phyloP scores from a whole-genome alignment of 345 rosid genomes.

The Corymbia maculata region DNA sequence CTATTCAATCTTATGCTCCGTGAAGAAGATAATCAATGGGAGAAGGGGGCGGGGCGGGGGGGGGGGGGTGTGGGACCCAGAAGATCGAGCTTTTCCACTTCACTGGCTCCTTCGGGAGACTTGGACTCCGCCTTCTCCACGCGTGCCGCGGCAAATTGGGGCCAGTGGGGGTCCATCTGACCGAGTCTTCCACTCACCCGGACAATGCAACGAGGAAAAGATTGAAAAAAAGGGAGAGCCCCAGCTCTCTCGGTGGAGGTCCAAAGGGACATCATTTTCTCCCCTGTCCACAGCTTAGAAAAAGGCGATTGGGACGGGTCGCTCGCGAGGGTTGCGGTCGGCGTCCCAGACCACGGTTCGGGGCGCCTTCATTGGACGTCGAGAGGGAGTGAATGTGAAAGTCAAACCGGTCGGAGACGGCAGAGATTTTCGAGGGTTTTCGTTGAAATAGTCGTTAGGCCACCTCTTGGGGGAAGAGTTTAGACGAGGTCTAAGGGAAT shows the following conservation, averaged over 20 bases:
- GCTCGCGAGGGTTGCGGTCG: background rate
- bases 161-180: background rate
- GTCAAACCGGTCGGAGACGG: background rate
- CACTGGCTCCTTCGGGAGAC: background rate
- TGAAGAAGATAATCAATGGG: background rate
- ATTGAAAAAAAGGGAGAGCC: no score
- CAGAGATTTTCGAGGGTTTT: background rate
- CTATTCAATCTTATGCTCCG: background rate
- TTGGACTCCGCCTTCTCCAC: background rate
- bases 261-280: background rate
- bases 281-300: background rate
- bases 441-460: background rate
- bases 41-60: no score
- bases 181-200: background rate
- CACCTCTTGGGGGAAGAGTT: background rate
- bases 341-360: background rate
- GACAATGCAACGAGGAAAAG: no score
- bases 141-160: background rate
- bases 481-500: background rate
- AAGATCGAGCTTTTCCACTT: background rate
- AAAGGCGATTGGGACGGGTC: background rate
- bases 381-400: background rate
- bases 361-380: background rate
- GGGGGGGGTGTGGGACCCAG: no score
- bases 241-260: background rate